Evolutionary conservation across 2,329 filamentous ascomycete species (phyloP), one percentile per base, ranked within the genome.

Genomic region (Colletotrichum sp.): DNA sequence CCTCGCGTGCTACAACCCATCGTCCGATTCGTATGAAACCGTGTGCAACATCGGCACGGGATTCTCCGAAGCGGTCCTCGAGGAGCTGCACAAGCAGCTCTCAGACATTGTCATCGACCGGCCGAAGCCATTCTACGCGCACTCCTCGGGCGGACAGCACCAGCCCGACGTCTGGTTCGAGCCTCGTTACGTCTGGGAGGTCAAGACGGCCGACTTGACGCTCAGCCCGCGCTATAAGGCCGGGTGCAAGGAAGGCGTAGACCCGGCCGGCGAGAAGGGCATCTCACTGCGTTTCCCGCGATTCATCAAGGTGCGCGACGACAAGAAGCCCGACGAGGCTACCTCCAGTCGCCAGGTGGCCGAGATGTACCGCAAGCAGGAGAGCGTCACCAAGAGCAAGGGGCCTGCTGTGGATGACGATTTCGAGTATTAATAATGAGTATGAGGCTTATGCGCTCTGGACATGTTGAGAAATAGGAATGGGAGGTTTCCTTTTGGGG

Each of bases 161-260:
- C 97, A 99, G 84, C 97, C 97, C 2, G 97, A 99, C 84, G 96
- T 99, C 49, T 99, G 97, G 97, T 97, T 99, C 83, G 97, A 99
- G 88, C 95, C 97, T 16, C 92, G 93, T 57, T 93, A 94, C 81
- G 97, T 99, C 2, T 99, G 97, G 97, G 97, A 99, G 86, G 96
- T 99, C 80, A 98, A 96, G 88, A 98, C 96, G 15, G 97, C 97
- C 2, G 97, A 99, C 88, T 85, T 99, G 80, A 99, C 97, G 3
- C 90, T 99, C 26, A 96, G 94, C 79, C 97, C 97, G 30, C 90
- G 96, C 52, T 99, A 99, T 86, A 95, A 96, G 86, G 97, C 97
- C n/a, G 97, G 95, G 1, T 92, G 92, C 63, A 93, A 94, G 79
- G 95, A 98, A 82, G 93, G 96, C 8, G 90, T 95, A n/a, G 94